Evolutionary conservation across 371 early-diverging fungal genomes (phyloP).

Genomic region (Mucor lusitanicus): DNA sequence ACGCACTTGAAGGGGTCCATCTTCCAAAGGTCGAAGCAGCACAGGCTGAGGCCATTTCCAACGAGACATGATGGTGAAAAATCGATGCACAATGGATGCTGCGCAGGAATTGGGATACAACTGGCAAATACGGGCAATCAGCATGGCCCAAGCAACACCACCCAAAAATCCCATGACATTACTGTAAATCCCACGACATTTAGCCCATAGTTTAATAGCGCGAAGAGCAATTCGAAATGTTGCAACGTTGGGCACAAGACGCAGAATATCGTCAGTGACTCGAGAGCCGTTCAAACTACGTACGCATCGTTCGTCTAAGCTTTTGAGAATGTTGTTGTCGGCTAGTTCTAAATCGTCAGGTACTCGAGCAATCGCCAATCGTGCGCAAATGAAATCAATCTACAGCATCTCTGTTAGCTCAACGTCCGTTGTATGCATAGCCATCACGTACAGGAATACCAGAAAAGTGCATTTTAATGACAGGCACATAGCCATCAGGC

Average conservation of each 20-base stretch:
- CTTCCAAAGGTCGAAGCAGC: slow-evolving; percentile 89
- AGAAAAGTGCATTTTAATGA: slow-evolving; percentile 94
- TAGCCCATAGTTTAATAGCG: slow-evolving; percentile 99
- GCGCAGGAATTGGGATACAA: slow-evolving; percentile 96
- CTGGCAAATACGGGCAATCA: slow-evolving; percentile 97
- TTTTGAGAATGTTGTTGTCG: slow-evolving; percentile 87
- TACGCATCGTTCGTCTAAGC: slow-evolving; percentile 93
- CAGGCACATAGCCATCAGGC: slow-evolving; percentile 96
- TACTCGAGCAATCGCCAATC: slow-evolving; percentile 77
- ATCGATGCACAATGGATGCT: slow-evolving; percentile 84
- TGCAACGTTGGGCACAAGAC: slow-evolving; percentile 92
- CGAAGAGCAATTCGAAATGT: slow-evolving; percentile 92
- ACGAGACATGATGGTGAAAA: slow-evolving; percentile 87
- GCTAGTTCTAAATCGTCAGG: slow-evolving; percentile 88
- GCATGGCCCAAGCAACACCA: slow-evolving; percentile 99
- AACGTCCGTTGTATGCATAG: not conserved
- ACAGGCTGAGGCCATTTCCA: slow-evolving; percentile 99
- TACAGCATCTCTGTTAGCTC: slow-evolving; percentile 29
- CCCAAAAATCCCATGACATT: slow-evolving; percentile 99
- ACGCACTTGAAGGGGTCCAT: slow-evolving; percentile 88
- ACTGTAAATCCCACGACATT: slow-evolving; percentile 91
- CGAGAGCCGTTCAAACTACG: slow-evolving; percentile 98
- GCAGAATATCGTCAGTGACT: slow-evolving; percentile 98
- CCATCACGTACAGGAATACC: slow-evolving; percentile 76
- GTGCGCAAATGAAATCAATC: slow-evolving; percentile 98